Evolutionary conservation across 2,329 filamentous ascomycete species (phyloP).

Genomic region (Botrytis porri): DNA sequence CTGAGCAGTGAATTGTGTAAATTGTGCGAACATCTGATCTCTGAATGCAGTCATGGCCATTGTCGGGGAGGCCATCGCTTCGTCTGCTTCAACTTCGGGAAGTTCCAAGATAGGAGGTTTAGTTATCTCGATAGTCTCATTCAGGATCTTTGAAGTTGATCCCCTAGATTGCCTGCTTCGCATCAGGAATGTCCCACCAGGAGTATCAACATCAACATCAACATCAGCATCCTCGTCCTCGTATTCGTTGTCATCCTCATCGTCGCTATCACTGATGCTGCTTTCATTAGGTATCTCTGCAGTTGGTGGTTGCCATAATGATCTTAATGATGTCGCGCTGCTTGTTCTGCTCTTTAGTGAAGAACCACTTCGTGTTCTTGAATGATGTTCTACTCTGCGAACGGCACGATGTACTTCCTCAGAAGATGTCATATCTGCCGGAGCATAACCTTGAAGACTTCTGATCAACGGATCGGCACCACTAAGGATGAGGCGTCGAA

Average conservation of each 20-base stretch:
- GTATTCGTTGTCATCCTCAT: constrained; percentile 45
- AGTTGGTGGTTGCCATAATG: constrained; percentile 60
- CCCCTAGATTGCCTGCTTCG: constrained; percentile 32
- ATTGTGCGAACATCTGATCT: constrained; percentile 64
- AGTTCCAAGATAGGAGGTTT: constrained; percentile 33
- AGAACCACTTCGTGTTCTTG: constrained; percentile 64
- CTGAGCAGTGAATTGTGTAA: constrained; percentile 40
- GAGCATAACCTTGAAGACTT: constrained; percentile 66
- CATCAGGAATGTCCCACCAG: constrained; percentile 39
- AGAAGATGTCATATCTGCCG: constrained; percentile 68
- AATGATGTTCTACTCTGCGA: constrained; percentile 58
- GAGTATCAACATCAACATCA: constrained; percentile 38
- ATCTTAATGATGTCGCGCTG: constrained; percentile 65
- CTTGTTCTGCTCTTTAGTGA: constrained; percentile 58
- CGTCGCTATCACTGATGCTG: constrained; percentile 44
- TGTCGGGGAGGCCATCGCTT: constrained; percentile 49
- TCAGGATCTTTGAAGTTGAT: constrained; percentile 30
- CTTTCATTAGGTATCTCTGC: constrained; percentile 40
- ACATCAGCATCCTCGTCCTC: constrained; percentile 40
- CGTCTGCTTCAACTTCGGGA: constrained; percentile 24
- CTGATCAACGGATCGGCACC: constrained; percentile 70
- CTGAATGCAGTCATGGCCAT: constrained; percentile 67
- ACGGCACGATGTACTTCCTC: constrained; percentile 62
- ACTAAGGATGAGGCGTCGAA: constrained; percentile 68
- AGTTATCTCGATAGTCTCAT: constrained; percentile 23